Evolutionary conservation across 2,329 filamentous ascomycete species (phyloP).

Genomic region (Fusarium hostae): DNA sequence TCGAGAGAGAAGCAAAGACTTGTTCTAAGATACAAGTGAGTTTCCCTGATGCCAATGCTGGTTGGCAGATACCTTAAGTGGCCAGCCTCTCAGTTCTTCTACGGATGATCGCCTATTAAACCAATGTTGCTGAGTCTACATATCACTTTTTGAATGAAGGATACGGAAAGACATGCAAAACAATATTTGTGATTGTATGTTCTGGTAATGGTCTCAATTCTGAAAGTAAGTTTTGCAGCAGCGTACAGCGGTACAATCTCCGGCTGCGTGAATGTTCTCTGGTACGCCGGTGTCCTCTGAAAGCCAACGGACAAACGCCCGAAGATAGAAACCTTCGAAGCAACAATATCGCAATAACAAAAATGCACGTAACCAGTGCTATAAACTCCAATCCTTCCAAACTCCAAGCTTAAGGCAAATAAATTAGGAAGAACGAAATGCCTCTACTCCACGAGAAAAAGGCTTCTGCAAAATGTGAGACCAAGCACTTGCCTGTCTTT

Average conservation of each 20-base stretch:
- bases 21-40: not conserved
- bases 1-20: not conserved
- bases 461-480: not conserved
- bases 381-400: conserved; percentile 32
- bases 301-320: conserved; percentile 20
- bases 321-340: conserved; percentile 18
- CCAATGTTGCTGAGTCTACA: not conserved
- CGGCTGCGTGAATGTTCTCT: not conserved
- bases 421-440: not conserved
- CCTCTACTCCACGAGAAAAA: not conserved
- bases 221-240: conserved; percentile 19
- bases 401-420: conserved; percentile 35
- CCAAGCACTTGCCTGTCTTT: not conserved
- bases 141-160: not conserved
- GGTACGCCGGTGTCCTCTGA: conserved; percentile 7
- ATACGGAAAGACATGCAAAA: not conserved
- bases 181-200: not conserved
- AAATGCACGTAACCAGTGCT: conserved; percentile 29
- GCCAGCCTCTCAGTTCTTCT: not conserved
- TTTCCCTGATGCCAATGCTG: not conserved
- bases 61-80: not conserved
- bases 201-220: conserved; percentile 13
- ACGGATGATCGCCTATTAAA: no score
- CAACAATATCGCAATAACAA: conserved; percentile 31
- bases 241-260: conserved; percentile 16